phyloP scores from a whole-genome alignment of 352 stramenopile genomes.

The Phytophthora boehmeriae region DNA sequence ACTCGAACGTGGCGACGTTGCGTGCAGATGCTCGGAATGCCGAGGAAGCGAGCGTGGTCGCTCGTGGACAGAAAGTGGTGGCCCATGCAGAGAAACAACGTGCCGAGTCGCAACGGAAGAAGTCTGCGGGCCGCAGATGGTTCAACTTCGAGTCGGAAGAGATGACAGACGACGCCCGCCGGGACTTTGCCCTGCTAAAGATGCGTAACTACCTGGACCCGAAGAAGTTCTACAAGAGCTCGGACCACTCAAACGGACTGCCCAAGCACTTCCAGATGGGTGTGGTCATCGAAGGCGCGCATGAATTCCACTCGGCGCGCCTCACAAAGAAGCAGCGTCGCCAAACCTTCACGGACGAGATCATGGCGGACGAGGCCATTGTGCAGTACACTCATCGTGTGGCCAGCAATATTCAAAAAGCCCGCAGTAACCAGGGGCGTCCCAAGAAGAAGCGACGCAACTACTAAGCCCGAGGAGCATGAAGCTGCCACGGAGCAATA shows the following conservation, averaged over 20 bases:
- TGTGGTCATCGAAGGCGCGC: constrained; percentile 91
- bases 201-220: constrained; percentile 96
- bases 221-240: constrained; percentile 98
- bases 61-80: constrained; percentile 38
- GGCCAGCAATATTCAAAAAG: constrained; percentile 73
- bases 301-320: constrained; percentile 90
- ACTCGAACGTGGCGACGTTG: constrained; percentile 31
- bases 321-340: constrained; percentile 93
- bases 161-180: constrained; percentile 87
- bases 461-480: constrained; percentile 25
- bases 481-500: constrained; percentile 19
- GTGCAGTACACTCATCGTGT: constrained; percentile 89
- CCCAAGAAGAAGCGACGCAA: constrained; percentile 54
- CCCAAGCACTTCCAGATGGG: constrained; percentile 93
- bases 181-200: constrained; percentile 92
- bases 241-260: constrained; percentile 79
- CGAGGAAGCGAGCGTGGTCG: constrained; percentile 60
- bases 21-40: constrained; percentile 41
- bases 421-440: constrained; percentile 42
- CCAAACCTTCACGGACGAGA: constrained; percentile 94
- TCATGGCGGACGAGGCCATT: constrained; percentile 91
- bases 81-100: constrained; percentile 60
- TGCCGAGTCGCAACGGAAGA: constrained; percentile 51
- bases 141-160: constrained; percentile 92
- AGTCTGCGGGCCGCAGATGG: constrained; percentile 82